These are phyloP conservation scores for Rutstroemia sydowiana DNA, from an alignment of 2,329 filamentous ascomycete species.

Conservation along the genomic window DNA sequence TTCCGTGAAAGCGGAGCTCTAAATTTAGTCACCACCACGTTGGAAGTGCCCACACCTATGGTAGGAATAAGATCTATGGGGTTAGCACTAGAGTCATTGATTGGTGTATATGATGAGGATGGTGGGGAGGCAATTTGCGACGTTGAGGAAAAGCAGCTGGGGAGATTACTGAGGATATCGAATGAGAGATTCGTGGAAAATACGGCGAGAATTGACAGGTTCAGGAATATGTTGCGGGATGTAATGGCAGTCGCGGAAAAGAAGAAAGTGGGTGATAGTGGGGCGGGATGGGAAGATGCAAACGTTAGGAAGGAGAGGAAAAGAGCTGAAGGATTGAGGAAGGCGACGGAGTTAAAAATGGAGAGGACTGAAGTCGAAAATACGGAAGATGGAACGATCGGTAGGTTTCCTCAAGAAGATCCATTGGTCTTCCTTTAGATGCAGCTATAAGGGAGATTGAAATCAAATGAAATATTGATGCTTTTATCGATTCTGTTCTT, in stretches of 20 bases:
- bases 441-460: neutral
- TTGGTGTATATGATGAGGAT: conserved; percentile 48
- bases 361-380: neutral
- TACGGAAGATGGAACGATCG: neutral
- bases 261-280: conserved; percentile 29
- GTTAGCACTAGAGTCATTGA: conserved; percentile 70
- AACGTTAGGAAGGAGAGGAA: conserved; percentile 47
- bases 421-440: neutral
- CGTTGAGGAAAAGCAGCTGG: conserved; percentile 62
- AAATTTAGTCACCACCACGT: conserved; percentile 42
- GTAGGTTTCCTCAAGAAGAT: neutral
- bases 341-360: conserved; percentile 29
- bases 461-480: neutral
- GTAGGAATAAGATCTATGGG: conserved; percentile 82
- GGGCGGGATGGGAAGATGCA: conserved; percentile 48
- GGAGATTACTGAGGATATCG: conserved; percentile 58
- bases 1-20: conserved; percentile 88
- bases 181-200: conserved; percentile 72
- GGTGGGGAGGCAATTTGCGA: conserved; percentile 38
- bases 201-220: conserved; percentile 56
- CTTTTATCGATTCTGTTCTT: neutral
- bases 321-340: conserved; percentile 48
- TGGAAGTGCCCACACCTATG: conserved; percentile 50
- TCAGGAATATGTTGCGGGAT: conserved; percentile 39
- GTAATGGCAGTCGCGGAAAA: conserved; percentile 15